Percentiles rank a stretch among this genome's conserved stretches.
These are phyloP conservation scores for Casuarina cunninghamiana DNA, from an alignment of 306 rosid species.

Conservation along the genomic window DNA sequence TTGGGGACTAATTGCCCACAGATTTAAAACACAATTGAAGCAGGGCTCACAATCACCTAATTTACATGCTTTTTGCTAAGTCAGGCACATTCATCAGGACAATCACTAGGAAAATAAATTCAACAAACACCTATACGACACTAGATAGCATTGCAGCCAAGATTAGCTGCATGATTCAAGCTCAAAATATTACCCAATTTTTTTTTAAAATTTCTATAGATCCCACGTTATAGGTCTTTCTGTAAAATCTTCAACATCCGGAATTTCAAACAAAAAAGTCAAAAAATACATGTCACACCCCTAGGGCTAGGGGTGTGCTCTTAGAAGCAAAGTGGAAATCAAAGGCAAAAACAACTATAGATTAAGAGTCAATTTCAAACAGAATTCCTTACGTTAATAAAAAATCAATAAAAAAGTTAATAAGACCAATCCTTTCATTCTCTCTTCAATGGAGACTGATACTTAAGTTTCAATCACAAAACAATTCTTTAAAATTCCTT, in stretches of 20 bases:
- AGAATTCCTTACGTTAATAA: too few species aligned
- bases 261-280: background rate
- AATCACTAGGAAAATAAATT: background rate
- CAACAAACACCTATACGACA: background rate
- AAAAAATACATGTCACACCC: background rate
- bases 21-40: background rate
- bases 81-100: background rate
- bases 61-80: background rate
- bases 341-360: too few species aligned
- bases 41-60: background rate
- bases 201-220: too few species aligned
- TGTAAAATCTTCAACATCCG: background rate
- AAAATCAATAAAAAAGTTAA: too few species aligned
- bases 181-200: background rate
- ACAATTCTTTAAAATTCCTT: too few species aligned
- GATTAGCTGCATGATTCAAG: background rate
- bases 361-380: too few species aligned
- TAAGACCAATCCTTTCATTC: too few species aligned
- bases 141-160: background rate
- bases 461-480: too few species aligned
- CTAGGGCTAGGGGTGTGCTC: too few species aligned
- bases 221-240: too few species aligned
- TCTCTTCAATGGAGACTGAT: too few species aligned
- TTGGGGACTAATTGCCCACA: background rate
- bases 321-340: too few species aligned